phyloP scores from a whole-genome alignment of 306 rosid species.

The Casuarina glauca region DNA sequence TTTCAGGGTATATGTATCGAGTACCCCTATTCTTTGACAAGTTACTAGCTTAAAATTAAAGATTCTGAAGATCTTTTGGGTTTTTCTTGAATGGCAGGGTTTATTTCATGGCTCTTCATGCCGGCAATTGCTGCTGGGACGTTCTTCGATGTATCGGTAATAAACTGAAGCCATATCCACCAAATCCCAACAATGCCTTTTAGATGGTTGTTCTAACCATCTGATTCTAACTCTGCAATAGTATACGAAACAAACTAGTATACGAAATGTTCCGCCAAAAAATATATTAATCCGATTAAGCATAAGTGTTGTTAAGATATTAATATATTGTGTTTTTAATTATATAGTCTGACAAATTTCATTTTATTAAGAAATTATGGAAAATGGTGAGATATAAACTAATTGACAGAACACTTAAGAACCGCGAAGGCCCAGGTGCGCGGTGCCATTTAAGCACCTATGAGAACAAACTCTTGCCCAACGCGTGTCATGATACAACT shows the following conservation, averaged over 20 bases:
- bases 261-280: background rate
- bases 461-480: background rate
- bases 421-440: background rate
- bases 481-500: background rate
- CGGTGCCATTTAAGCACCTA: background rate
- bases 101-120: conserved; percentile 86
- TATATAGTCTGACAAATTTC: too few species aligned
- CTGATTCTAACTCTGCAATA: background rate
- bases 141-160: conserved; percentile 82
- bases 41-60: conserved; percentile 2
- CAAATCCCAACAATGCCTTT: background rate
- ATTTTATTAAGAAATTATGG: too few species aligned
- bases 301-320: background rate
- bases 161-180: background rate
- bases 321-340: too few species aligned
- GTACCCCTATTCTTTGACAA: background rate
- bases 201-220: background rate
- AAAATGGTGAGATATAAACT: too few species aligned
- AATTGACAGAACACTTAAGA: background rate
- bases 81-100: conserved; percentile 47
- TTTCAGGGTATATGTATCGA: conserved; percentile 64
- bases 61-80: background rate
- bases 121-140: conserved; percentile 82
- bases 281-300: background rate
- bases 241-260: background rate